phyloP scores from a whole-genome alignment of 73 alveolate species.

The Paraurostyla sp. region DNA sequence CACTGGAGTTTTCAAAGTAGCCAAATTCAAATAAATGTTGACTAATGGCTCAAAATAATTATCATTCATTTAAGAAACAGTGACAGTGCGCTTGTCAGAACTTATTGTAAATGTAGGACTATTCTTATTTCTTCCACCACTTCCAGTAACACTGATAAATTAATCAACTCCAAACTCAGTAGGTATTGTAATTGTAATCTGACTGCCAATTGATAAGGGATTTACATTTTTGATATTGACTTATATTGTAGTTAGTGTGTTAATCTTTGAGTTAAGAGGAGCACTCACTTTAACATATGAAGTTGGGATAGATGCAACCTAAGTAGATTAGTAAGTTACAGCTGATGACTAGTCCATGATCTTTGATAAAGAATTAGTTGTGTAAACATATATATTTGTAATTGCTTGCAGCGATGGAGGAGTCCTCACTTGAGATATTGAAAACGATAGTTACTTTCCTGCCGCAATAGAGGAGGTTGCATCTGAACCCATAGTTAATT shows the following conservation, averaged over 20 bases:
- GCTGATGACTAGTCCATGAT: not conserved
- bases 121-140: constrained; percentile 40
- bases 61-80: not conserved
- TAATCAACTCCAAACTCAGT: not conserved
- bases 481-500: not conserved
- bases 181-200: not conserved
- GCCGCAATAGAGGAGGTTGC: constrained; percentile 12
- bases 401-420: constrained; percentile 18
- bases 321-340: not conserved
- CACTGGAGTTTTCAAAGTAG: not conserved
- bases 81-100: not conserved
- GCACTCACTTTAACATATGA: not conserved
- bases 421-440: not conserved
- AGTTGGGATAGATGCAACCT: constrained; percentile 23
- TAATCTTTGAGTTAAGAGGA: not conserved
- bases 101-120: not conserved
- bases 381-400: not conserved
- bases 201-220: not conserved
- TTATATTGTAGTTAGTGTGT: not conserved
- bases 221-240: not conserved
- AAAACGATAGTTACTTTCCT: not conserved
- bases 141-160: not conserved
- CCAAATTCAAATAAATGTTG: constrained; percentile 5
- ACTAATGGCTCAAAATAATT: constrained; percentile 22
- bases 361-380: not conserved